A percentile compares a stretch with the other conserved stretches of the same genome.
These are phyloP conservation scores for Yamadazyma tumulicola DNA, from an alignment of 805 yeast genomes.

Conservation along the genomic window DNA sequence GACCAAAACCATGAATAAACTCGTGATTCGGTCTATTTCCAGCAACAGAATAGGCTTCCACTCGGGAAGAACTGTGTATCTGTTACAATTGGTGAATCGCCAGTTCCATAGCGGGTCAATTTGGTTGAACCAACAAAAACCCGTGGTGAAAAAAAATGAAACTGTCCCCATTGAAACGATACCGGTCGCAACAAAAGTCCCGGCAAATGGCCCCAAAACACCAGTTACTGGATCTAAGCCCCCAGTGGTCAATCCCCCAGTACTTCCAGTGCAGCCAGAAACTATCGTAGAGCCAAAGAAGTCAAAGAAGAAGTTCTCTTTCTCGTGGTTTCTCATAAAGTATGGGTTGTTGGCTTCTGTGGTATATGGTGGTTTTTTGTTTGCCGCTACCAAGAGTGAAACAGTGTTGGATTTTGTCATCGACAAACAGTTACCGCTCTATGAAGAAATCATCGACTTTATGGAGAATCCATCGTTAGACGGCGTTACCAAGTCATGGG, in stretches of 20 bases:
- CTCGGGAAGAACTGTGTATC: no score
- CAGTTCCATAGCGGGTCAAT: neutral
- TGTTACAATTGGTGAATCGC: no score
- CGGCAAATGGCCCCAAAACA: neutral
- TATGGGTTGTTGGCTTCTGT: constrained; percentile 25
- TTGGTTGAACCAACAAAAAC: neutral
- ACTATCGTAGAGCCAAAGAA: neutral
- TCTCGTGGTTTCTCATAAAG: constrained; percentile 28
- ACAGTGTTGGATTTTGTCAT: constrained; percentile 42
- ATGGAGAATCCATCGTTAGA: constrained; percentile 34
- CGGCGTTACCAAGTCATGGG: constrained; percentile 23
- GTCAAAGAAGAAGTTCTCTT: constrained; percentile 24
- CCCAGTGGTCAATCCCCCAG: neutral
- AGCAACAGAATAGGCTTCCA: neutral
- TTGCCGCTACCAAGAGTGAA: constrained; percentile 41
- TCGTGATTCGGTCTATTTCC: constrained; percentile 2
- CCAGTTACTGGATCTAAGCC: neutral
- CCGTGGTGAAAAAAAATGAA: no score
- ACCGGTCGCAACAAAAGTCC: no score
- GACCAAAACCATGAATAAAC: constrained; percentile 1
- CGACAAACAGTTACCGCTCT: constrained; percentile 40
- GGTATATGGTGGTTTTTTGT: constrained; percentile 38
- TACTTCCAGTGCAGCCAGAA: neutral
- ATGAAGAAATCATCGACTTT: constrained; percentile 37
- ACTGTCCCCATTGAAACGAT: neutral